phyloP scores from a whole-genome alignment of 352 stramenopile genomes.

The Saprolegnia parasitica region DNA sequence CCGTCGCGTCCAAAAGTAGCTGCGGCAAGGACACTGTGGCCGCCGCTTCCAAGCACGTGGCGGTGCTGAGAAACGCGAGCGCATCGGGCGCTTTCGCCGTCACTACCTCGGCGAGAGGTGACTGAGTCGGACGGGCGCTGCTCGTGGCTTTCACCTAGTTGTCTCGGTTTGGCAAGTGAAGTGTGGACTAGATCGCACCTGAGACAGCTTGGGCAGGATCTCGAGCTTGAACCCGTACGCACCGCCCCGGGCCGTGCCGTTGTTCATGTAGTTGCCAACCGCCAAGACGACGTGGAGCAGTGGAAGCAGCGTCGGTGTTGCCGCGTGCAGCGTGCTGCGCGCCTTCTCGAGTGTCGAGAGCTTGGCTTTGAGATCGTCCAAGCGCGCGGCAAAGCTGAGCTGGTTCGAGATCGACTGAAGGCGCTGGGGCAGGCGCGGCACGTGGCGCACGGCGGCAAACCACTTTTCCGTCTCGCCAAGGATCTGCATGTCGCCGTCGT shows the following conservation, averaged over 20 bases:
- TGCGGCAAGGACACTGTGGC: conserved; percentile 6
- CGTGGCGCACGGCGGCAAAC: conserved; percentile 77
- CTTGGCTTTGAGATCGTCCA: conserved; percentile 43
- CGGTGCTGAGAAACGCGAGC: not conserved
- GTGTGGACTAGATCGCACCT: no score
- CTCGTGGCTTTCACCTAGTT: conserved; percentile 22
- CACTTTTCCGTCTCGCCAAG: conserved; percentile 86
- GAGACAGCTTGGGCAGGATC: conserved; percentile 39
- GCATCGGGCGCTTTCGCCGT: conserved; percentile 12
- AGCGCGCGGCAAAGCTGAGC: conserved; percentile 67
- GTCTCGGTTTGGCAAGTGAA: no score
- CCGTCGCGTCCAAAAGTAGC: not conserved
- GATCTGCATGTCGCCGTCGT: conserved; percentile 79
- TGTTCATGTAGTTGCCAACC: conserved; percentile 50
- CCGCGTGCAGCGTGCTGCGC: conserved; percentile 50
- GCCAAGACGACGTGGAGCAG: conserved; percentile 36
- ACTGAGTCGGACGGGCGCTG: not conserved
- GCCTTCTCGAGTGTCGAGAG: conserved; percentile 51
- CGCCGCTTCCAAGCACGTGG: conserved; percentile 4
- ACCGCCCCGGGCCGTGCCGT: conserved; percentile 33
- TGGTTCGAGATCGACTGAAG: conserved; percentile 86
- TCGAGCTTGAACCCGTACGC: conserved; percentile 48
- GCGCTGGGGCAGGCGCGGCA: conserved; percentile 78
- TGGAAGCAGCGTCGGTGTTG: no score
- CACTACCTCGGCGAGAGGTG: conserved; percentile 19